Evolutionary conservation across 2,329 filamentous ascomycete species (phyloP), one percentile per base, ranked within the genome.

Genomic region (Biscogniauxia marginata): DNA sequence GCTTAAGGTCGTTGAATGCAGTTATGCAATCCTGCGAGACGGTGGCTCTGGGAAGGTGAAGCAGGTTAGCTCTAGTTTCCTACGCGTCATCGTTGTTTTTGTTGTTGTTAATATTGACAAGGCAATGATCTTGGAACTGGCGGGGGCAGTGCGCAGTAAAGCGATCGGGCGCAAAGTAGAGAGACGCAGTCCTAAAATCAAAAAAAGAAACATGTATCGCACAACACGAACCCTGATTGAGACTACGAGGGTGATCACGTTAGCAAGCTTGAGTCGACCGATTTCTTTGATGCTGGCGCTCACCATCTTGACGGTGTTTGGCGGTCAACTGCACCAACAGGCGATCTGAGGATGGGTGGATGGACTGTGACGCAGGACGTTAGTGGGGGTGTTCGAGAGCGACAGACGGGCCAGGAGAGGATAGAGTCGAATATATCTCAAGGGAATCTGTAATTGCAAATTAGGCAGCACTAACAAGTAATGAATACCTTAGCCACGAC

Each of bases 1-100:
- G 86, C 85, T 93, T 93, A 65, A 93, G 84, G 67, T 93, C 87
- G 76, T 93, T 91, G 84, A 88, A 93, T 58, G 79, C 75, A 65
- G 74, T 73, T 73, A 85, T 84, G 83, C 89, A 92, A 58, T 93
- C 88, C 72, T 84, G 82, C 64, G 83, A 78, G 69, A 92, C 86
- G 73, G 82, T 81, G 67, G 89, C 88, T 83, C 89, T 92, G 75
- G 3, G 63, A 9, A 45, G 45, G 49, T 54, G 51, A 52, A 53
- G 57, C 43, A 49, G 52, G 30, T 39, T 46, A 49, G 39, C 44
- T 53, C 30, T 16, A 24, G 16, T 18, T 43, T 25, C 18, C 45
- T 21, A 18, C 21, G 19, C 18, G 44, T 19, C n/a, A 11, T 46
- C 39, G 50, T 48, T 22, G 47, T 54, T 44, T 57, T 54, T 46